These are phyloP conservation scores for Phytopythium kandeliae DNA, from an alignment of 352 stramenopile genomes.

Conservation along the genomic window DNA sequence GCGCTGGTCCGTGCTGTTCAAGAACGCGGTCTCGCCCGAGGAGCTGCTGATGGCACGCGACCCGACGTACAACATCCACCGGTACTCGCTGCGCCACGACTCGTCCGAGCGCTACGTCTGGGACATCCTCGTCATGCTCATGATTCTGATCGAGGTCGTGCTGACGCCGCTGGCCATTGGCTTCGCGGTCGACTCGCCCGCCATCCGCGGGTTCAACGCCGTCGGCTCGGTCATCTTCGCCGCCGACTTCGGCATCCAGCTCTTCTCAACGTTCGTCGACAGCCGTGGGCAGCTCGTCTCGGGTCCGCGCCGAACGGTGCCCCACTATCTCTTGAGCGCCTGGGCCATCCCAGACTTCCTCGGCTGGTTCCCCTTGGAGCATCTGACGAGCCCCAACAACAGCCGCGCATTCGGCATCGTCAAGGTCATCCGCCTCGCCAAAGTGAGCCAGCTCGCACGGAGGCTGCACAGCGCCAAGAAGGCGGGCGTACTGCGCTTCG, in stretches of 20 bases:
- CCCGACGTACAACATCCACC: constrained; percentile 19
- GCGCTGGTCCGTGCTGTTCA: constrained; percentile 15
- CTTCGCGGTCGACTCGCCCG: constrained; percentile 23
- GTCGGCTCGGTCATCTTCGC: constrained; percentile 41
- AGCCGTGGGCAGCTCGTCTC: constrained; percentile 47
- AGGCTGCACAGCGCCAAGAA: constrained; percentile 63
- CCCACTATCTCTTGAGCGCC: constrained; percentile 45
- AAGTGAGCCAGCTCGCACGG: constrained; percentile 50
- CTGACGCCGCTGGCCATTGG: constrained; percentile 47
- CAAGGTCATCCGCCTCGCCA: constrained; percentile 66
- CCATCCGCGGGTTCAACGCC: constrained; percentile 15
- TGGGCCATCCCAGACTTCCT: constrained; percentile 60
- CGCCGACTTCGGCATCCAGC: constrained; percentile 48
- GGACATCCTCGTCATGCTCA: constrained; percentile 46
- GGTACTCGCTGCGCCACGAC: constrained; percentile 50
- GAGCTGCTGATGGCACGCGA: constrained; percentile 34
- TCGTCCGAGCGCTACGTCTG: constrained; percentile 29
- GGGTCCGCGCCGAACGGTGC: constrained; percentile 25
- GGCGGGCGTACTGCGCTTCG: constrained; percentile 50
- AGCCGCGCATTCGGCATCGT: constrained; percentile 52
- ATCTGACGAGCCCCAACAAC: constrained; percentile 21
- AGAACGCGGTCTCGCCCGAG: constrained; percentile 19
- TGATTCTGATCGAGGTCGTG: constrained; percentile 50
- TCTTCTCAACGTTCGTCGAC: constrained; percentile 49
- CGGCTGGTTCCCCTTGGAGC: constrained; percentile 66